Base-by-base conservation (phyloP, 148 eudicot genomes). In the Fagopyrum tataricum region DNA sequence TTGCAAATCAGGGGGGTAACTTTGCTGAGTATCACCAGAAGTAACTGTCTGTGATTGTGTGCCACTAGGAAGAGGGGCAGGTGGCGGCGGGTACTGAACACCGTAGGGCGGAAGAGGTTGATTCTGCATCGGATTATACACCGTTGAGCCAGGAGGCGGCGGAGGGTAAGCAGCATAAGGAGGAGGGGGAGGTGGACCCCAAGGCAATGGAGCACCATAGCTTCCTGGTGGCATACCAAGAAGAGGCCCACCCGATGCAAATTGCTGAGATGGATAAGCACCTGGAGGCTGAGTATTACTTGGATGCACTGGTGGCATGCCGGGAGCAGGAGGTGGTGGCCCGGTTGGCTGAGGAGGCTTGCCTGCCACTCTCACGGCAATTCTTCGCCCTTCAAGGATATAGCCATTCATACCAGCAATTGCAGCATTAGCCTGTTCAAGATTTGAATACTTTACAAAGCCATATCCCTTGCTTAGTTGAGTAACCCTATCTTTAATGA, bases 341-440 rank as follows among this genome's bases (percentile, higher is more conserved):
- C 82, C 80, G 6, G 85, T 47, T 5, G 97, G 97, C 75, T 83
- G 91, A 24, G 96, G 94, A 4, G 91, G 91, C 79, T 89, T 93
- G 70, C 98, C 96, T 41, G 98, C 98, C 71, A 93, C 91, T 86
- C 98, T 85, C 9, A 90, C 98, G 68, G 96, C 96, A 73, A 93
- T 90, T 15, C 88, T 73, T 52, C 94, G 81, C 2, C 96, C 96
- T 71, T 90, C 98, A 39, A 93, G 69, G 15, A 71, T 84, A 51
- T 87, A 81, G 2, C 98, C 98, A 75, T 87, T 93, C 96, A 93
- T 93, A 72, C 86, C 78, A 58, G 78, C 75, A 69, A 91, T 93
- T 70, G 98, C 98, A 39, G 76, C 68, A 79, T 87, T 90, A 8
- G 98, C 98, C 84, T 87, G 86, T 31, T 85, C 82, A 48, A 84